Percentiles rank a stretch among this genome's conserved stretches.
These are phyloP conservation scores for Hyphodiscus sp. DNA, from an alignment of 2,329 filamentous ascomycete species.

Conservation along the genomic window DNA sequence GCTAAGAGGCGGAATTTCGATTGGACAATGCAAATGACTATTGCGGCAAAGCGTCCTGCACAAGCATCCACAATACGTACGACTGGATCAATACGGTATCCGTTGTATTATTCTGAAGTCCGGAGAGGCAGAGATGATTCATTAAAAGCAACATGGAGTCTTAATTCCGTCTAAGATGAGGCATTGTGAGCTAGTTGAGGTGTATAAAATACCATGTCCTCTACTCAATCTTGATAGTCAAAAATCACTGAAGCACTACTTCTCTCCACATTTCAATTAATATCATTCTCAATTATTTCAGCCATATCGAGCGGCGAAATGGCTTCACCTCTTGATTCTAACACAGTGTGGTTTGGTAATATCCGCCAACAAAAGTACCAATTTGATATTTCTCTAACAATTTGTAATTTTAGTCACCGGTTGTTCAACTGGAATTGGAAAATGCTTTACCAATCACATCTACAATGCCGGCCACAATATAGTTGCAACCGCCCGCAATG, in stretches of 20 bases:
- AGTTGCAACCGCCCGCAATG: constrained; percentile 41
- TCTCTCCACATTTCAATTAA: not conserved
- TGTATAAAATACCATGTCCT: not conserved
- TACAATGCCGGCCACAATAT: constrained; percentile 34
- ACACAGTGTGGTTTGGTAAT: constrained; percentile 18
- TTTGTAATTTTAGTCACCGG: constrained; percentile 33
- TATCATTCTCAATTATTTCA: not conserved
- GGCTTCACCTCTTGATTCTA: constrained; percentile 43
- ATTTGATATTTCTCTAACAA: too few species aligned
- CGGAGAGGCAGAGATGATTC: too few species aligned
- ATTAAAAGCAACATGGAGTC: too few species aligned
- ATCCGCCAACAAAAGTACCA: too few species aligned
- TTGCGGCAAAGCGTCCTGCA: too few species aligned
- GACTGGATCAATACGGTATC: too few species aligned
- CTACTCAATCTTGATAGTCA: not conserved
- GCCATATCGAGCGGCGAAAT: constrained; percentile 26
- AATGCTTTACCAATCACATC: constrained; percentile 33
- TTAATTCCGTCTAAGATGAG: not conserved
- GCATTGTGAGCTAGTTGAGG: not conserved
- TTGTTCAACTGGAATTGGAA: constrained; percentile 40
- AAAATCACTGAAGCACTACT: not conserved
- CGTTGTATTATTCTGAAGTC: too few species aligned
- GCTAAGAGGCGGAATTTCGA: too few species aligned
- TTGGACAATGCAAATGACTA: too few species aligned
- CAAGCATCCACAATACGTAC: too few species aligned